Conservation (phyloP, 1,139 yeast genomes). For the Geotrichum armillariae region DNA sequence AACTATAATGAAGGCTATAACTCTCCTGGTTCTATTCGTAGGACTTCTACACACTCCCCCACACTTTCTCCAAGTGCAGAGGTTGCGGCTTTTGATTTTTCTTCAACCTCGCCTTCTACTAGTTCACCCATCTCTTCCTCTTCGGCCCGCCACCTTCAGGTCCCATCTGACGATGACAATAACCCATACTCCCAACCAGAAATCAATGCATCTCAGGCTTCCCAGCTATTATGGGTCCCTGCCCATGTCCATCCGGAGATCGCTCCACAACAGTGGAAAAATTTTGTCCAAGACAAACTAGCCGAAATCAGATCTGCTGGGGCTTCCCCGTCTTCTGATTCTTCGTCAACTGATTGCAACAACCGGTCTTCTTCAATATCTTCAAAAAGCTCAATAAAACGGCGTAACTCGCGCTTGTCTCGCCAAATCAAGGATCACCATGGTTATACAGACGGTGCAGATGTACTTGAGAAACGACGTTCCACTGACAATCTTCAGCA, state of each 20-base stretch:
- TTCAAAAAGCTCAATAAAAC: conserved; percentile 22
- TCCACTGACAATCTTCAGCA: conserved; percentile 26
- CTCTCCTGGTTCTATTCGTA: conserved; percentile 1
- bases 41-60: conserved; percentile 1
- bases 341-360: conserved; percentile 6
- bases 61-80: conserved; percentile 15
- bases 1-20: conserved; percentile 18
- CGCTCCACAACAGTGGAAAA: conserved; percentile 86
- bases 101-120: background rate
- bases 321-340: conserved; percentile 9
- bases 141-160: background rate
- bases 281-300: conserved; percentile 76
- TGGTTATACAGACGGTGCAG: conserved; percentile 44
- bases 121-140: background rate
- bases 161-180: conserved; percentile 2
- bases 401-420: conserved; percentile 41
- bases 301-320: conserved; percentile 63
- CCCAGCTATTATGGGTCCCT: conserved; percentile 77
- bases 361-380: conserved; percentile 5
- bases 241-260: conserved; percentile 92
- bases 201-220: conserved; percentile 34
- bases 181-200: conserved; percentile 6
- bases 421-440: conserved; percentile 39
- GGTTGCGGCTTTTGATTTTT: conserved; percentile 12
- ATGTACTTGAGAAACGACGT: conserved; percentile 36